phyloP scores from a whole-genome alignment of 169 alveolate species.

The Fabrea salina region DNA sequence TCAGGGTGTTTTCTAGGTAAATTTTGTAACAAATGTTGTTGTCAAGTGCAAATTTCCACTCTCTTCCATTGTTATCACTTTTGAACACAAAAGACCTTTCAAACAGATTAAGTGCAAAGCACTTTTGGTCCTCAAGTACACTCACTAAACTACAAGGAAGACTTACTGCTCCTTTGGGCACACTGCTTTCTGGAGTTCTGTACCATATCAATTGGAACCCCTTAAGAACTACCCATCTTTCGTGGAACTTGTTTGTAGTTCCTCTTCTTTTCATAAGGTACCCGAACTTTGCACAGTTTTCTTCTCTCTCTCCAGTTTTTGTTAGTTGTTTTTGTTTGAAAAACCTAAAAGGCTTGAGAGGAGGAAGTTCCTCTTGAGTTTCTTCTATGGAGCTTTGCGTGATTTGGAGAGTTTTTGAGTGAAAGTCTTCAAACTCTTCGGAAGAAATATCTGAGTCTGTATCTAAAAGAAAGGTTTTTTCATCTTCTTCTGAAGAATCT shows the following conservation, averaged over 20 bases:
- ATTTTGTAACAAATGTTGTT: not conserved
- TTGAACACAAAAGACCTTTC: not conserved
- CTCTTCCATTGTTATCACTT: not conserved
- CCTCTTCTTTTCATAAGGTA: not conserved
- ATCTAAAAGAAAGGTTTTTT: too few species aligned
- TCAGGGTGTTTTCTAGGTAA: not conserved
- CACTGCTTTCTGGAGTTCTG: not conserved
- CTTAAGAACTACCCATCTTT: slow-evolving; percentile 16
- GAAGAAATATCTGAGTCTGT: too few species aligned
- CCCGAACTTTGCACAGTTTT: slow-evolving; percentile 12
- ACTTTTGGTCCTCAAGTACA: not conserved
- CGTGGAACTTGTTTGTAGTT: not conserved
- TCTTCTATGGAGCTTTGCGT: too few species aligned
- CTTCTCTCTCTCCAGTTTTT: too few species aligned
- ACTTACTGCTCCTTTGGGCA: not conserved
- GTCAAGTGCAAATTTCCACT: not conserved
- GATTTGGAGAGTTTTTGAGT: too few species aligned
- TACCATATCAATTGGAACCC: slow-evolving; percentile 2
- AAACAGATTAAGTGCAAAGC: not conserved
- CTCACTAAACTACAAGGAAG: not conserved
- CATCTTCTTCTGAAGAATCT: too few species aligned
- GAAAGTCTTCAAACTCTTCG: too few species aligned
- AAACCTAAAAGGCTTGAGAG: too few species aligned
- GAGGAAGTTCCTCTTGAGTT: too few species aligned
- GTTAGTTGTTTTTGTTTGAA: too few species aligned